Base-by-base conservation (phyloP, 1,139 yeast genomes). In the Debaryomycetaceae sp. region DNA sequence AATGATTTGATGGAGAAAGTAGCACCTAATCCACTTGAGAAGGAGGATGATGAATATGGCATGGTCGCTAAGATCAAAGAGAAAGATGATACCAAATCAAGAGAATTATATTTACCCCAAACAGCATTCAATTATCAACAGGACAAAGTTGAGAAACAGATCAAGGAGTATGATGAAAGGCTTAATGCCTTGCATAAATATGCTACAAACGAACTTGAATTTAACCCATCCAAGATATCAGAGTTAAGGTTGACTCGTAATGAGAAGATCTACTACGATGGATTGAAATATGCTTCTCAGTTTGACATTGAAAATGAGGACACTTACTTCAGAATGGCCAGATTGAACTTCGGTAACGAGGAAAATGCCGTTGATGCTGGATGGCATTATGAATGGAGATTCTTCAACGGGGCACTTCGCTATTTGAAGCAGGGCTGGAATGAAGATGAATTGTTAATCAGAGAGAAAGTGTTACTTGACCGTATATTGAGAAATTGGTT, bases 401-500 rank as follows among this genome's bases (percentile, higher is more conserved):
- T 59, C 36, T 59, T 59, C 52, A 55, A 52, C 36, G 63, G 59
- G 8, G 62, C 56, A 6, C 49, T 59, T 17, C 51, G 60, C 34
- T 56, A 54, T 42, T 44, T 49, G 23, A 57, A 57, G 39, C 46
- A 50, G 4, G 62, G 59, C 6, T 58, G 60, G 60, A 51, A 54
- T 34, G 50, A 43, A 38, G 56, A 51, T 5, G 59, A 58, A 42
- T 45, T 53, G 37, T 42, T 50, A 24, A 45, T 49, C 22, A 42
- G 56, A 37, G 57, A 55, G 43, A 54, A 53, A 43, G 52, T 57
- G 37, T 44, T 58, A 17, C 51, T 57, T 33, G 61, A 58, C 42
- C 52, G 62, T 31, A 52, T 59, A 24, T 49, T 65, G 43, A 51
- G 68, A 39, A 63, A 63, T 44, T 66, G 69, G 69, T 60, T 55